These are phyloP conservation scores for Eutrema heterophyllum DNA, from an alignment of 345 rosid species.

Conservation along the genomic window DNA sequence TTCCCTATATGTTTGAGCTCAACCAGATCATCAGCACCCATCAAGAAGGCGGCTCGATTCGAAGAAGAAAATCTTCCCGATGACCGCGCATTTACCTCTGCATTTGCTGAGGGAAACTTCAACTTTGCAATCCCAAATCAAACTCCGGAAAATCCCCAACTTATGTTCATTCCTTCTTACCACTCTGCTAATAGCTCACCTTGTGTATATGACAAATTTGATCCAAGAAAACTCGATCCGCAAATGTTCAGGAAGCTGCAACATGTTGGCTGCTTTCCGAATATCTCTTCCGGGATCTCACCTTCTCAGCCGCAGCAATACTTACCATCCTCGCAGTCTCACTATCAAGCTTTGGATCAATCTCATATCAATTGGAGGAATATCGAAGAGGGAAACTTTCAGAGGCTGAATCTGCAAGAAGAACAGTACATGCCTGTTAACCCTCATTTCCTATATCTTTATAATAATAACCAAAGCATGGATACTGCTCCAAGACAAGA, in stretches of 20 bases:
- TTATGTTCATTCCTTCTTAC: slow-evolving; percentile 35
- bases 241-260: slow-evolving; percentile 41
- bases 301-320: slow-evolving; percentile 43
- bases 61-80: slow-evolving; percentile 50
- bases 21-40: slow-evolving; percentile 30
- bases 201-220: slow-evolving; percentile 36
- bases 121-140: slow-evolving; percentile 23
- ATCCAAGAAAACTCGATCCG: slow-evolving; percentile 33
- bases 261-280: slow-evolving; percentile 39
- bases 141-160: slow-evolving; percentile 15
- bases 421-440: slow-evolving; percentile 19
- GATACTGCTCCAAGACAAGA: slow-evolving; percentile 37
- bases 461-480: neutral
- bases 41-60: slow-evolving; percentile 26
- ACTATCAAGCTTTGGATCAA: slow-evolving; percentile 40
- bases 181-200: slow-evolving; percentile 29
- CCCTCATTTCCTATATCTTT: slow-evolving; percentile 17
- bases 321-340: slow-evolving; percentile 39
- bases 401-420: slow-evolving; percentile 19
- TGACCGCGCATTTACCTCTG: slow-evolving; percentile 49
- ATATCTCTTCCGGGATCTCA: slow-evolving; percentile 35
- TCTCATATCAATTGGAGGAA: slow-evolving; percentile 40
- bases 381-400: slow-evolving; percentile 31
- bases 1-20: slow-evolving; percentile 37
- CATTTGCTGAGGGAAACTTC: slow-evolving; percentile 40